Evolutionary conservation across 495 filamentous ascomycete species (phyloP), one percentile per base, ranked within the genome.

Genomic region (Mytilinidion resinicola): DNA sequence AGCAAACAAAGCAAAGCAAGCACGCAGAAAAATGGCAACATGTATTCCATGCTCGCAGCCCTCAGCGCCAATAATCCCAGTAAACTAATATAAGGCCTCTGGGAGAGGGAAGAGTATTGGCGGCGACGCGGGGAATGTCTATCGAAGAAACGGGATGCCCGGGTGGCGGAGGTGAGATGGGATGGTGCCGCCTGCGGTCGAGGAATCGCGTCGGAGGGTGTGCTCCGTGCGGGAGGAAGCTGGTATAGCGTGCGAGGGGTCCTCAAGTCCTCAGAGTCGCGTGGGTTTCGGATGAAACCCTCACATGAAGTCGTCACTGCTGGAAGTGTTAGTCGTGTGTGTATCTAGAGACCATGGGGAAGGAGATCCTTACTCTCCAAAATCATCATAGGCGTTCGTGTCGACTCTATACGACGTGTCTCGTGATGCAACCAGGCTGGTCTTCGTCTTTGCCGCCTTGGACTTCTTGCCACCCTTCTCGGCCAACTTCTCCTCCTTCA

Each of bases 391-490:
- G 50, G 80, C 69, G 35, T 77, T 83, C 17, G 79, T 80, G 73
- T 97, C 92, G 20, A 84, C 78, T 54, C 75, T 82, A 59, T 69
- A 72, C 49, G 76, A 72, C 7, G 79, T 77, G 62, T 91, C 85
- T 42, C 88, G 76, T 57, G 74, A 81, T 4, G 90, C 82, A 10
- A 85, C 84, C 35, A 99, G 77, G 15, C 82, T 84, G 41, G 87
- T 80, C 84, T 99, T 99, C 14, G 87, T 92, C 83, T 96, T 96
- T 42, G 87, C 87, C 9, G 89, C 89, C 80, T 96, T 96, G 59
- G 77, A 86, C 82, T 97, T 99, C 86, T 96, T 97, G 60, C 84
- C 89, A 21, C 88, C 88, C 79, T 96, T 97, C 63, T 96, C 91
- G 3, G 89, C 84, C 11, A 84, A 81, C 78, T 96, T 95, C 82